Evolutionary conservation across 768 basidiomycete genomes (phyloP).

Genomic region (Amanita rubescens): DNA sequence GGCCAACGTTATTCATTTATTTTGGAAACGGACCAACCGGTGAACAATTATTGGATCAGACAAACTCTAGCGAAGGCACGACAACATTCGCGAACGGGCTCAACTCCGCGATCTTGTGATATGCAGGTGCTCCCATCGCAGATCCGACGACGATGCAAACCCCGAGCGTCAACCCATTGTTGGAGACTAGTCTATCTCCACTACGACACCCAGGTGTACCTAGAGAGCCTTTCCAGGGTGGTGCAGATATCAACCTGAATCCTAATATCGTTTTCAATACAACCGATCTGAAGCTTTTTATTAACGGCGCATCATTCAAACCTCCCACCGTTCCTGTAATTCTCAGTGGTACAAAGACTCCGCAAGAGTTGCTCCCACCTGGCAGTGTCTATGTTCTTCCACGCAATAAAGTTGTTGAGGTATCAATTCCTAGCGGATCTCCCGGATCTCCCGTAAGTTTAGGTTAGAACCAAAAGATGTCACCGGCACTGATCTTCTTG

Average conservation of each 20-base stretch:
- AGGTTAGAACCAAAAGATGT: not conserved
- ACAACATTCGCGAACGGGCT: slow-evolving; percentile 28
- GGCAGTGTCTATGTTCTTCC: slow-evolving; percentile 43
- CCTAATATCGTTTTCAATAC: slow-evolving; percentile 15
- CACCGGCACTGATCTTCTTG: not conserved
- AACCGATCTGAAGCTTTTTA: slow-evolving; percentile 13
- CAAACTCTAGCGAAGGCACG: slow-evolving; percentile 22
- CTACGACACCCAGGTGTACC: slow-evolving; percentile 14
- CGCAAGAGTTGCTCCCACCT: slow-evolving; percentile 42
- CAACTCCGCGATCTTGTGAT: slow-evolving; percentile 50
- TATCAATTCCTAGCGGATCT: slow-evolving; percentile 2
- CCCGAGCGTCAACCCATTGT: not conserved
- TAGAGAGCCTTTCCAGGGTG: slow-evolving; percentile 14
- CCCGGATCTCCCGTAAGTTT: slow-evolving; percentile 3
- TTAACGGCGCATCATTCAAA: slow-evolving; percentile 25
- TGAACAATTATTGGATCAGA: slow-evolving; percentile 40
- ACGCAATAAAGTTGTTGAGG: slow-evolving; percentile 30
- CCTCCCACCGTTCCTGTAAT: slow-evolving; percentile 45
- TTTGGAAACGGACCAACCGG: slow-evolving; percentile 26
- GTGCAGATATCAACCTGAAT: no score
- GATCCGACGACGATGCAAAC: slow-evolving; percentile 15
- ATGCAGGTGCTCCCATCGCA: slow-evolving; percentile 41
- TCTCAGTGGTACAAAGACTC: slow-evolving; percentile 41
- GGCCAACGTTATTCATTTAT: slow-evolving; percentile 41
- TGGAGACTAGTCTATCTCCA: slow-evolving; percentile 9